Evolutionary conservation across 2,329 filamentous ascomycete species (phyloP).

Genomic region (Aureobasidium melanogenum): DNA sequence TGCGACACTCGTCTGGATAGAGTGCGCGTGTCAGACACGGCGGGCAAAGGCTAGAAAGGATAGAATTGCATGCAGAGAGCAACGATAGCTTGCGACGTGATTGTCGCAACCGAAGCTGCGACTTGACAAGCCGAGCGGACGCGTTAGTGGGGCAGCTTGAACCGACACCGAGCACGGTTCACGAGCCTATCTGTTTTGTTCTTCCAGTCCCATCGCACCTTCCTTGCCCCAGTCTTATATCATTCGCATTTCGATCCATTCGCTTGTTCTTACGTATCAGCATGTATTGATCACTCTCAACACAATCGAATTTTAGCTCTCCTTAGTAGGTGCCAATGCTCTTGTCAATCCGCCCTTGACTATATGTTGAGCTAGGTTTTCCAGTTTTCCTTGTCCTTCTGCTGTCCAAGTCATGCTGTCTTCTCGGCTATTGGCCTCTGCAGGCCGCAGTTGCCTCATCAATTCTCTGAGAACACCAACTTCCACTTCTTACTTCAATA

Average conservation of each 20-base stretch:
- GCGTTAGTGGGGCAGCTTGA: background rate
- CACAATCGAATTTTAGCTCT: background rate
- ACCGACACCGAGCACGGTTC: background rate
- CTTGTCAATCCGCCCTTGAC: background rate
- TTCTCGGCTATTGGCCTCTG: background rate
- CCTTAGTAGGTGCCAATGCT: background rate
- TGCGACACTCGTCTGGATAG: background rate
- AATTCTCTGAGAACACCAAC: background rate
- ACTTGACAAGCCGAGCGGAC: background rate
- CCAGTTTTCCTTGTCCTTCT: background rate
- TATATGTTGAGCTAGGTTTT: slow-evolving; percentile 3
- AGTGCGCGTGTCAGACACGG: background rate
- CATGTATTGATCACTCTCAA: background rate
- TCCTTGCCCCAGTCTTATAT: background rate
- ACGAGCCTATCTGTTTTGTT: background rate
- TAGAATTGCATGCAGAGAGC: background rate
- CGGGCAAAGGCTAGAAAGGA: no score
- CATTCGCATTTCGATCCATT: background rate
- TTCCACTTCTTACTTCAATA: background rate
- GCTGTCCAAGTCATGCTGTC: background rate
- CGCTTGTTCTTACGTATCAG: background rate
- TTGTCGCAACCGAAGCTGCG: slow-evolving; percentile 7
- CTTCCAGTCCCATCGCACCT: background rate
- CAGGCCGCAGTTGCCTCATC: background rate
- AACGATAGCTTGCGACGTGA: background rate